phyloP scores from a whole-genome alignment of 2,329 filamentous ascomycete species.

The Clarireedia paspali region DNA sequence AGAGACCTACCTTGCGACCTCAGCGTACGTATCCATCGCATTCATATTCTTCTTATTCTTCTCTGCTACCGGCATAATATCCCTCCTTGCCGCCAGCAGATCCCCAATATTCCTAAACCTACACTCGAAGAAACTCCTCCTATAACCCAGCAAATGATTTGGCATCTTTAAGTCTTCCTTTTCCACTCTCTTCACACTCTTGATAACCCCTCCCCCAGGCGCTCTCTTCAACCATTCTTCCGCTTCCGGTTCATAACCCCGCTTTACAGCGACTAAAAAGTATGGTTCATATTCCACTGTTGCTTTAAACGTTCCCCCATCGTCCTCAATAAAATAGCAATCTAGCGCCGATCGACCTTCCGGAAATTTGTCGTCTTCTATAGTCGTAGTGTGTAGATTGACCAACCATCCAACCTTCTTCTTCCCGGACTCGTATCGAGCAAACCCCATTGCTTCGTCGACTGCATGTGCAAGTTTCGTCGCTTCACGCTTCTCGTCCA shows the following conservation, averaged over 20 bases:
- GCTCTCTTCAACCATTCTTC: constrained; percentile 89
- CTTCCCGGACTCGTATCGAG: constrained; percentile 82
- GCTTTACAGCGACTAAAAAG: constrained; percentile 85
- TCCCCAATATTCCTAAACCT: constrained; percentile 83
- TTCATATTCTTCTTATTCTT: constrained; percentile 95
- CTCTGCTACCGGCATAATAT: constrained; percentile 84
- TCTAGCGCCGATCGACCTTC: constrained; percentile 86
- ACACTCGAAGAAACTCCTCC: constrained; percentile 79
- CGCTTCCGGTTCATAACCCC: constrained; percentile 81
- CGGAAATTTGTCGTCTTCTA: constrained; percentile 76
- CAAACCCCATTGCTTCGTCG: constrained; percentile 92
- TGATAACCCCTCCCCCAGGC: constrained; percentile 72
- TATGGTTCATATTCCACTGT: constrained; percentile 96
- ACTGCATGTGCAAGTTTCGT: constrained; percentile 77
- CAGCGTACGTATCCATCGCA: constrained; percentile 96
- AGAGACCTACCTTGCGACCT: constrained; percentile 71
- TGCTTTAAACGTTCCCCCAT: constrained; percentile 82
- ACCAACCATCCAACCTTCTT: constrained; percentile 83
- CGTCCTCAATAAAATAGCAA: constrained; percentile 93
- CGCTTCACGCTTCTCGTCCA: constrained; percentile 88
- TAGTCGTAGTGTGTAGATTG: constrained; percentile 83
- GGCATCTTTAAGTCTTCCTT: constrained; percentile 94
- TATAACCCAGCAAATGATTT: constrained; percentile 89
- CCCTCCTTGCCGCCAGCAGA: constrained; percentile 73
- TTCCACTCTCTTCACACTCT: constrained; percentile 66